phyloP scores from a whole-genome alignment of 2,329 filamentous ascomycete genomes.

The Sarocladium kiliense region DNA sequence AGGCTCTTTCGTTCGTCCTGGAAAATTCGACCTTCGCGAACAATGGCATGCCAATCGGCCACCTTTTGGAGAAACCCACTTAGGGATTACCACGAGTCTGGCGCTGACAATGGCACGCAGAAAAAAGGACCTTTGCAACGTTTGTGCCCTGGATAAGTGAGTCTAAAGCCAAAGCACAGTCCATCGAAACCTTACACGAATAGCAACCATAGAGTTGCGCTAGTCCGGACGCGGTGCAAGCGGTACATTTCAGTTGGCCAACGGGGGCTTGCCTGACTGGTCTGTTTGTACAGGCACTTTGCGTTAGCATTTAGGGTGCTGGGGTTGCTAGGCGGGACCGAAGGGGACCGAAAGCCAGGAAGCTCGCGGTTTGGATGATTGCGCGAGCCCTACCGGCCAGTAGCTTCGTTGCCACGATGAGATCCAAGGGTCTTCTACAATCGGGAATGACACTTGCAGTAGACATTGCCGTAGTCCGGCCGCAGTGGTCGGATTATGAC shows the following conservation, averaged over 20 bases:
- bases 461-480: not conserved
- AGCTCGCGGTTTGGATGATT: constrained; percentile 1
- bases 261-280: not conserved
- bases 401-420: not conserved
- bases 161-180: not conserved
- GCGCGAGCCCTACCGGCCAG: not conserved
- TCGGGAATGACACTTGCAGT: not conserved
- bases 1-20: not conserved
- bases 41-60: too few relatives aligned
- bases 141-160: constrained; percentile 5
- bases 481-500: not conserved
- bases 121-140: not conserved
- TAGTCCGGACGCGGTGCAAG: not conserved
- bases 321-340: not conserved
- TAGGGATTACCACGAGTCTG: not conserved
- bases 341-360: not conserved
- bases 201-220: constrained; percentile 6
- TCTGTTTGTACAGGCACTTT: not conserved
- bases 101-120: not conserved
- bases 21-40: not conserved
- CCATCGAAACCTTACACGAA: constrained; percentile 9
- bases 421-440: not conserved
- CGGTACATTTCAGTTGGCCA: not conserved
- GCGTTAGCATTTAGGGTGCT: constrained; percentile 3
- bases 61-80: too few relatives aligned